Evolutionary conservation across 106 monocot genomes (phyloP), one percentile per base, ranked within the genome.

Genomic region (Iris macrosiphon): DNA sequence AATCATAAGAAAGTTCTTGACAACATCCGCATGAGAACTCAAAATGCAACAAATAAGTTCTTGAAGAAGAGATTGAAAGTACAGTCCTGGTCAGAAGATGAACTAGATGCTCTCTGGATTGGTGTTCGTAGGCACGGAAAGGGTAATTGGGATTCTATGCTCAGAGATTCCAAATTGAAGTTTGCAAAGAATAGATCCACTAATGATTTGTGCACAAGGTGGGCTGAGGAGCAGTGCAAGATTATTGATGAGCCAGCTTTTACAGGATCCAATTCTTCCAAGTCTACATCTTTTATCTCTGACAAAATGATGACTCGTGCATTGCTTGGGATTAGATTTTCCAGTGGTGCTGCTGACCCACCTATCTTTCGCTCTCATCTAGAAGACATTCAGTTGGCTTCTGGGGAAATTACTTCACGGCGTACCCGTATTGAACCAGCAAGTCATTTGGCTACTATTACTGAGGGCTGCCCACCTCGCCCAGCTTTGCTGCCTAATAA

Each of bases 81-180:
- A 46, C 77, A 83, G 21, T 16, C 72, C 53, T 96, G 96, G 96
- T 80, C 86, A 16, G 96, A 96, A 66, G 96, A 96, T 49, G 96
- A 96, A 59, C 85, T 96, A 44, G 96, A 96, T 78, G 75, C 82
- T 49, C 83, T 96, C 33, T 96, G 96, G 96, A 90, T 96, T 43
- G 96, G 96, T 26, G 96, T 96, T 31, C 82, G 96, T 21, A 82
- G 96, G 32, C 82, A 96, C 70, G 96, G 96, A 67, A 73, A 77
- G 51, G 90, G 96, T 55, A 90, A 87, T 49, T 96, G 96, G 96
- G 90, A 96, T 33, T 54, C 60, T 2, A 89, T 96, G 79, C 82
- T 90, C 28, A 61, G 60, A 57, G 86, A 96, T 64, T 71, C 89
- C 11, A 89, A 87, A 53, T 61, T 96, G 49, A 80, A 75, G 49